A percentile compares a stretch with the other conserved stretches of the same genome.
These are phyloP conservation scores for Mycena venus DNA, from an alignment of 768 basidiomycete genomes.

Conservation along the genomic window DNA sequence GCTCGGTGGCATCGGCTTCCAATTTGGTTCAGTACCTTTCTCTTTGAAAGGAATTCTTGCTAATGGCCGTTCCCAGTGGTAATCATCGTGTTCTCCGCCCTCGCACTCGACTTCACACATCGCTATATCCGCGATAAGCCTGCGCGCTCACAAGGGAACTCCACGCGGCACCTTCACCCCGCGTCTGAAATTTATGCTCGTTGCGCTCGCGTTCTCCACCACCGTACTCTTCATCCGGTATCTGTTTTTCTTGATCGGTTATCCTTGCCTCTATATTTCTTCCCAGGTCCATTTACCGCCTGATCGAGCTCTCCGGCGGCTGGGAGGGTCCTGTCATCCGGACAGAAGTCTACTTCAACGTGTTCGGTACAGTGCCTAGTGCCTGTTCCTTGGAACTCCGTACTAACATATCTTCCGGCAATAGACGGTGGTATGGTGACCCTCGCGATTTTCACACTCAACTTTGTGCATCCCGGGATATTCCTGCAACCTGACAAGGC, in stretches of 20 bases:
- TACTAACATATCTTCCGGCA: no score
- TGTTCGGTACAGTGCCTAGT: no score
- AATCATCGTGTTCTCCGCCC: not conserved
- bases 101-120: not conserved
- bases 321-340: not conserved
- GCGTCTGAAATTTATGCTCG: not conserved
- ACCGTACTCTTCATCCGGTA: not conserved
- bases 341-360: no score
- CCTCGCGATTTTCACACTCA: no score
- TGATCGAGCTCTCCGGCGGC: not conserved
- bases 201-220: not conserved
- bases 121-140: not conserved
- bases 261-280: no score
- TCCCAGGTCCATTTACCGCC: not conserved
- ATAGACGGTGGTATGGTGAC: no score
- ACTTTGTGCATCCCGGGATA: no score
- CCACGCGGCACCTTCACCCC: not conserved
- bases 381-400: no score
- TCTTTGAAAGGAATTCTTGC: no score
- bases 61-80: no score
- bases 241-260: no score
- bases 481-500: no score
- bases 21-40: not conserved
- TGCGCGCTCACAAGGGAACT: not conserved
- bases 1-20: not conserved